These are phyloP conservation scores for Boletellus sp. DNA, from an alignment of 768 basidiomycete genomes.

Conservation along the genomic window DNA sequence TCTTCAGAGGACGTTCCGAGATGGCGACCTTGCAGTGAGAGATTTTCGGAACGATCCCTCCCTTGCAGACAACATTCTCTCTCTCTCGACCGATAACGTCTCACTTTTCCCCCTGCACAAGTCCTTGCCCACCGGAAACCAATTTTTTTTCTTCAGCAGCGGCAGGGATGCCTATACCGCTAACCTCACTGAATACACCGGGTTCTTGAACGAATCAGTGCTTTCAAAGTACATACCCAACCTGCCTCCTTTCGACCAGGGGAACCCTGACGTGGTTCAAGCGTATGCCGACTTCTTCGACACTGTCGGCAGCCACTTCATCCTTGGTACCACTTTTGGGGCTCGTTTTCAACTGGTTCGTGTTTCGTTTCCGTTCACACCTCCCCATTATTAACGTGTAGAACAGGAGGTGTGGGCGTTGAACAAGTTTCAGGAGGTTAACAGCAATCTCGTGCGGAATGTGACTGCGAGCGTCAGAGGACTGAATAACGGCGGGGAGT, in stretches of 20 bases:
- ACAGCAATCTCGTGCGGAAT: background rate
- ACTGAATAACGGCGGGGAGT: conserved; percentile 5
- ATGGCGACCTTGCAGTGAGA: background rate
- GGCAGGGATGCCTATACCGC: conserved; percentile 1
- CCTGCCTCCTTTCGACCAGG: conserved; percentile 1
- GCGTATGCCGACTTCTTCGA: conserved; percentile 5
- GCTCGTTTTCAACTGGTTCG: conserved; percentile 6
- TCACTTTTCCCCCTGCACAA: conserved; percentile 6
- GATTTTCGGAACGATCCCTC: background rate
- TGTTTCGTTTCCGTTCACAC: background rate
- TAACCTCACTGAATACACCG: background rate
- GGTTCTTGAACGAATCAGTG: conserved; percentile 6
- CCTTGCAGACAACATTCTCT: conserved; percentile 5
- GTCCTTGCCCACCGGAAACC: background rate
- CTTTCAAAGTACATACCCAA: conserved; percentile 1
- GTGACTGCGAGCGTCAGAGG: conserved; percentile 9
- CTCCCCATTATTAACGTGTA: background rate
- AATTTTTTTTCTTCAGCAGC: conserved; percentile 4
- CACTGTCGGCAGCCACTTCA: conserved; percentile 4
- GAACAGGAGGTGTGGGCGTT: conserved; percentile 5
- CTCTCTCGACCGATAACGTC: background rate
- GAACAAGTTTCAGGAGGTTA: conserved; percentile 7
- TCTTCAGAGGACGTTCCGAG: background rate
- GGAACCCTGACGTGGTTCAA: conserved; percentile 1
- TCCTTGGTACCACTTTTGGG: background rate